These are phyloP conservation scores for Sporothrix globosa DNA, from an alignment of 2,329 filamentous ascomycete genomes.

Conservation along the genomic window DNA sequence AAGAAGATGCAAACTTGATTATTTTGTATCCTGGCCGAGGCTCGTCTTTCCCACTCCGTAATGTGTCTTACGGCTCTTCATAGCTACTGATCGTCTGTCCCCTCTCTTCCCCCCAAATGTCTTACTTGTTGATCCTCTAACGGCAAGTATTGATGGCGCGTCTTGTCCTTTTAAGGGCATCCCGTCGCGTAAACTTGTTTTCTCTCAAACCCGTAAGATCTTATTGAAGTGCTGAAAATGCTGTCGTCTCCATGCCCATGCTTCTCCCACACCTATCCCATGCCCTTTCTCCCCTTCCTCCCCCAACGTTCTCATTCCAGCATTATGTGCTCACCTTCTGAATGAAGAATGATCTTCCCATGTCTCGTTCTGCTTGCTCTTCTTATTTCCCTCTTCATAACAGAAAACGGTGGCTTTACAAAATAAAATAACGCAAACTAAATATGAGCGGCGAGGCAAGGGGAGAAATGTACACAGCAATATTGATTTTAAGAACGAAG, in stretches of 20 bases:
- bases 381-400: neutral
- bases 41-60: neutral
- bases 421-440: neutral
- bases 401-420: neutral
- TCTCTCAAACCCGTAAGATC: neutral
- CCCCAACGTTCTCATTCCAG: constrained; percentile 10
- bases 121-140: constrained; percentile 6
- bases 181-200: neutral
- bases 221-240: neutral
- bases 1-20: no score
- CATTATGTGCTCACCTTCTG: neutral
- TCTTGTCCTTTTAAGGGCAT: neutral
- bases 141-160: constrained; percentile 2
- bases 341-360: constrained; percentile 11
- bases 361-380: neutral
- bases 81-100: neutral
- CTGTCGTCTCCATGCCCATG: constrained; percentile 8
- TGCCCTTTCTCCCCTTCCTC: neutral
- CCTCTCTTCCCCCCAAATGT: neutral
- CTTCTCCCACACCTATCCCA: neutral
- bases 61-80: neutral
- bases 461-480: neutral
- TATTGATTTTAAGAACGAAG: neutral
- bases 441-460: constrained; percentile 6
- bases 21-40: neutral